Evolutionary conservation across 202 grass and related monocot species (phyloP).

Genomic region (Zizania palustris): DNA sequence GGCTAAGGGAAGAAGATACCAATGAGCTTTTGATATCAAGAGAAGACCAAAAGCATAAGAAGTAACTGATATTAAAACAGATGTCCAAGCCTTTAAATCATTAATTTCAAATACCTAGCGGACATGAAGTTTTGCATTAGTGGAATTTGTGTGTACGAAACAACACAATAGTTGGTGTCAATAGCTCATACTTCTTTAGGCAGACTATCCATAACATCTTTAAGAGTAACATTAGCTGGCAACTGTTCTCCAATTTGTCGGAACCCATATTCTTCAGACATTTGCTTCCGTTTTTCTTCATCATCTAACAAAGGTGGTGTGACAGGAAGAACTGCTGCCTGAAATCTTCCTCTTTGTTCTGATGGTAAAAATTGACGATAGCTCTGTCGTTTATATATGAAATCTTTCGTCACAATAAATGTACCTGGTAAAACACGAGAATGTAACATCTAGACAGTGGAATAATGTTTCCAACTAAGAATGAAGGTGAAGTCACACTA

Average conservation of each 20-base stretch:
- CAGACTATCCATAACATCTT: constrained; percentile 91
- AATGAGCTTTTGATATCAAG: constrained; percentile 81
- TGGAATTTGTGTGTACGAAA: constrained; percentile 23
- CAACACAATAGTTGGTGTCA: constrained; percentile 14
- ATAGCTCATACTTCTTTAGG: constrained; percentile 75
- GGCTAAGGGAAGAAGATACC: constrained; percentile 90
- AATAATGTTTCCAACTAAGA: constrained; percentile 15
- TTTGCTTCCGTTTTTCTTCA: constrained; percentile 56
- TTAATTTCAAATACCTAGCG: constrained; percentile 91
- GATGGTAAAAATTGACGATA: constrained; percentile 40
- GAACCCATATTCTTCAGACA: constrained; percentile 84
- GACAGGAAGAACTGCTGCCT: constrained; percentile 52
- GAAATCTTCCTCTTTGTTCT: constrained; percentile 43
- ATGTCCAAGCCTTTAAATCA: constrained; percentile 76
- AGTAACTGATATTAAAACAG: constrained; percentile 85
- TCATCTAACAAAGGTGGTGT: constrained; percentile 51
- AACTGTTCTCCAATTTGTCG: constrained; percentile 85
- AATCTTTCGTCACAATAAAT: constrained; percentile 38
- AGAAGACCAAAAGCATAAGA: constrained; percentile 85
- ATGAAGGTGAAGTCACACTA: constrained; percentile 2
- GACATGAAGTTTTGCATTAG: constrained; percentile 36
- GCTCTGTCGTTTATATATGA: constrained; percentile 28
- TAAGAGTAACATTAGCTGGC: constrained; percentile 71
- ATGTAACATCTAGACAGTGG: background rate
- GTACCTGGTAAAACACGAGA: constrained; percentile 35